phyloP scores from a whole-genome alignment of 202 grass and related monocot genomes.

The Zoysia matrella region DNA sequence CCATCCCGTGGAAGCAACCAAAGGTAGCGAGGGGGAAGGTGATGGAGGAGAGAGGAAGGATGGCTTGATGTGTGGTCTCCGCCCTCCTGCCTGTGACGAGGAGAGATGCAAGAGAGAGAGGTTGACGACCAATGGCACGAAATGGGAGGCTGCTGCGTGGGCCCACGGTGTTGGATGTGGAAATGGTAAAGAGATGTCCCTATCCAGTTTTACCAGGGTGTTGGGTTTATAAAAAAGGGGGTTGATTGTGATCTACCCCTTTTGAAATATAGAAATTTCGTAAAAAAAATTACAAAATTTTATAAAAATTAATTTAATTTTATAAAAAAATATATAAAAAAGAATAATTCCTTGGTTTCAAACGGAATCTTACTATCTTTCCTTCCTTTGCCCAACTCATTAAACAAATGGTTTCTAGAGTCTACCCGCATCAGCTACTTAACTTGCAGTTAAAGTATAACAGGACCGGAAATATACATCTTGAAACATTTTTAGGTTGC shows the following conservation, averaged over 20 bases:
- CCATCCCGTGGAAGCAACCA: slow-evolving; percentile 36
- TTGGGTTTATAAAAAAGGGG: background rate
- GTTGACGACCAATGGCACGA: slow-evolving; percentile 9
- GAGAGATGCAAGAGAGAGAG: background rate
- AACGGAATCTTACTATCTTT: background rate
- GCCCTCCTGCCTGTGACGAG: slow-evolving; percentile 32
- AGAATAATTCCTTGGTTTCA: background rate
- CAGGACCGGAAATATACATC: too few species aligned
- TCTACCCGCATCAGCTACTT: too few species aligned
- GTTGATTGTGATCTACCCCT: background rate
- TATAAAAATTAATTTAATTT: too few species aligned
- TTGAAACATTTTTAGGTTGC: too few species aligned
- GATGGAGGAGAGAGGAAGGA: slow-evolving; percentile 9
- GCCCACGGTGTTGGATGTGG: slow-evolving; percentile 16
- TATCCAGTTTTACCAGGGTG: too few species aligned
- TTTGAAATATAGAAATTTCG: background rate
- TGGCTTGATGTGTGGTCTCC: slow-evolving; percentile 25
- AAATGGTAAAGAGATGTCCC: background rate
- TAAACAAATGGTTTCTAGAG: background rate
- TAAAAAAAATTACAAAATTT: background rate
- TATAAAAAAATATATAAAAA: too few species aligned
- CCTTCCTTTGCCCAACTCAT: background rate
- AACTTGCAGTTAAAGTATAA: too few species aligned
- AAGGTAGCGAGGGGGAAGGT: background rate
- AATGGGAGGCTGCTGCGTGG: slow-evolving; percentile 21